These are phyloP conservation scores for Entomortierella parvispora DNA, from an alignment of 192 early-diverging fungal genomes.

Conservation along the genomic window DNA sequence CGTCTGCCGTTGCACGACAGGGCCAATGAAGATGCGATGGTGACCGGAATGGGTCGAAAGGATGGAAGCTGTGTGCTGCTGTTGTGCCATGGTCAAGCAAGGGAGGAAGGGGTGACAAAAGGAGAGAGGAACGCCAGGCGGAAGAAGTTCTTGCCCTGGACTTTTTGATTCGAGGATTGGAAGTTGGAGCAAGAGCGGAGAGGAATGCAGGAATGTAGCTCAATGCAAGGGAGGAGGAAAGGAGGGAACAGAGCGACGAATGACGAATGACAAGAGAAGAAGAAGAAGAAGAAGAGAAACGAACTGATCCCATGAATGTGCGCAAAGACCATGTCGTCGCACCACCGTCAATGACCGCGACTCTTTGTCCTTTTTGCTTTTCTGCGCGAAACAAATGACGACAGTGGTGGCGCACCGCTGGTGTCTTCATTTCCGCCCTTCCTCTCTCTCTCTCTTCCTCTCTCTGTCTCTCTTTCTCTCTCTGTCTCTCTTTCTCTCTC, in stretches of 20 bases:
- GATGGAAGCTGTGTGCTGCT: slow-evolving; percentile 14
- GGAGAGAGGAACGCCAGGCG: not conserved
- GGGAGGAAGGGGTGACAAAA: not conserved
- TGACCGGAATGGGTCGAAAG: slow-evolving; percentile 47
- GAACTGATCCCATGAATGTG: not conserved
- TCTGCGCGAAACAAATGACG: not conserved
- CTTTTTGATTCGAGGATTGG: no score
- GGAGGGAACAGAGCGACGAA: not conserved
- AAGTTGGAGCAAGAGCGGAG: not conserved
- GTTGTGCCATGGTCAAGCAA: not conserved
- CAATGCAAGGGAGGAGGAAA: not conserved
- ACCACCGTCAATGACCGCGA: no score
- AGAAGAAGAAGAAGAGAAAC: not conserved
- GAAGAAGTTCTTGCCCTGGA: no score
- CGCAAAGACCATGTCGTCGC: not conserved
- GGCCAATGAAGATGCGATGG: slow-evolving; percentile 47
- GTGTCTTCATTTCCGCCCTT: not conserved
- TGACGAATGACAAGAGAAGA: not conserved
- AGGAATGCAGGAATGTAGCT: not conserved
- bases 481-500: not conserved
- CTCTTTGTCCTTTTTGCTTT: not conserved
- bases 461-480: not conserved
- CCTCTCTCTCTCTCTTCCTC: not conserved
- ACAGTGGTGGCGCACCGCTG: not conserved
- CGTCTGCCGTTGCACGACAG: slow-evolving; percentile 15